phyloP scores from a whole-genome alignment of 78 protist species.

The Dictyostelium purpureum region DNA sequence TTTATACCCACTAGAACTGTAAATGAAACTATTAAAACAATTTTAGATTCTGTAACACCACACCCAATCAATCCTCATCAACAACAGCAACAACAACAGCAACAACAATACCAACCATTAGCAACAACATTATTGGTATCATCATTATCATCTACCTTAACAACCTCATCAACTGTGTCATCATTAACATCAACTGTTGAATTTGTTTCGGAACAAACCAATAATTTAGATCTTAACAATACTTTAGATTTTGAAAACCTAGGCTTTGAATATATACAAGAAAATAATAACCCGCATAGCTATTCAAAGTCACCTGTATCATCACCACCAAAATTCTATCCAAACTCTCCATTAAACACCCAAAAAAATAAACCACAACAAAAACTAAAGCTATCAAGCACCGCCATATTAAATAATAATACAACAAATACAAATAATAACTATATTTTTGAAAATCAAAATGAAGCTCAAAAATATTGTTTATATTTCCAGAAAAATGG shows the following conservation, averaged over 20 bases:
- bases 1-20: constrained; percentile 68
- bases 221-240: not conserved
- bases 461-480: constrained; percentile 41
- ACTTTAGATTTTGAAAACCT: not conserved
- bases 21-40: constrained; percentile 54
- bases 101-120: not conserved
- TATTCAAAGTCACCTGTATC: no score
- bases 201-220: not conserved
- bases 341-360: no score
- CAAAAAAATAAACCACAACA: not conserved
- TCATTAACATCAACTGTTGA: not conserved
- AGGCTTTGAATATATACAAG: no score
- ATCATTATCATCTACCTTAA: not conserved
- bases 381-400: not conserved
- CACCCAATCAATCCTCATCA: not conserved
- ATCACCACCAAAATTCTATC: no score
- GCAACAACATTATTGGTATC: not conserved
- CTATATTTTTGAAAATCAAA: constrained; percentile 18
- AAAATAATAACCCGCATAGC: no score
- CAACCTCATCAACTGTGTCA: not conserved
- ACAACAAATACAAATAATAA: not conserved
- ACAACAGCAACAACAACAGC: not conserved
- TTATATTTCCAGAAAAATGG: constrained; percentile 65
- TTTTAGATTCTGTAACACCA: constrained; percentile 19
- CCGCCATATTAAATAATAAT: not conserved